phyloP scores from a whole-genome alignment of 495 filamentous ascomycete species.

The Glutinoglossum americanum region DNA sequence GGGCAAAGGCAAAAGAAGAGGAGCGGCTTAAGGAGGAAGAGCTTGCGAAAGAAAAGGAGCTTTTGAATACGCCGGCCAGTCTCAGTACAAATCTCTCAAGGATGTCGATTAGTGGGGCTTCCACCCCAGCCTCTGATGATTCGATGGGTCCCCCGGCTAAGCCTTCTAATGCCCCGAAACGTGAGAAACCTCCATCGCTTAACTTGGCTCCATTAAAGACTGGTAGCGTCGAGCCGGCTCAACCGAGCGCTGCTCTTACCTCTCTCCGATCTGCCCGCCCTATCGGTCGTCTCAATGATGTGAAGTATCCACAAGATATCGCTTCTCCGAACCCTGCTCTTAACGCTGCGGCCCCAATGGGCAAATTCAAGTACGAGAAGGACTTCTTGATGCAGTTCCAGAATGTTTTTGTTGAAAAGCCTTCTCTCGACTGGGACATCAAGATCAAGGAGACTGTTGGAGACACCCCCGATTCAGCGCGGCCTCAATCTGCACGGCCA shows the following conservation, averaged over 20 bases:
- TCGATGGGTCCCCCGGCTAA: conserved; percentile 34
- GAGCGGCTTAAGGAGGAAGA: conserved; percentile 2
- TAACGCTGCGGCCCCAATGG: conserved; percentile 50
- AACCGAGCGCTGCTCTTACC: conserved; percentile 81
- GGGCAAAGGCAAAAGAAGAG: conserved; percentile 7
- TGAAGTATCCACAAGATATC: conserved; percentile 59
- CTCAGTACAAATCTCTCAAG: background rate
- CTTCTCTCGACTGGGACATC: conserved; percentile 69
- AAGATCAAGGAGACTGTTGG: conserved; percentile 73
- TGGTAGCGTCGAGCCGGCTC: conserved; percentile 65
- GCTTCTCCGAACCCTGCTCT: conserved; percentile 77
- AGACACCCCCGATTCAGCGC: conserved; percentile 48
- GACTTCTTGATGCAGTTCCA: conserved; percentile 97
- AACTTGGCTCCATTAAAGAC: conserved; percentile 56
- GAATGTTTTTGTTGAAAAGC: conserved; percentile 82
- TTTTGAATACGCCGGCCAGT: background rate
- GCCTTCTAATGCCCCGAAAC: conserved; percentile 30
- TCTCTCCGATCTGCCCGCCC: conserved; percentile 74
- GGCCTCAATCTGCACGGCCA: conserved; percentile 31
- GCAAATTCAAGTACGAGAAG: conserved; percentile 86
- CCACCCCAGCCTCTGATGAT: conserved; percentile 32
- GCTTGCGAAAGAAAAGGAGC: background rate
- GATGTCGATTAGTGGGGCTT: conserved; percentile 22
- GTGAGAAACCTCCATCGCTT: conserved; percentile 52
- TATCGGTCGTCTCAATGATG: conserved; percentile 42